These are phyloP conservation scores for Tetradesmus obliquus DNA, from an alignment of 139 green algal genomes.

Conservation along the genomic window DNA sequence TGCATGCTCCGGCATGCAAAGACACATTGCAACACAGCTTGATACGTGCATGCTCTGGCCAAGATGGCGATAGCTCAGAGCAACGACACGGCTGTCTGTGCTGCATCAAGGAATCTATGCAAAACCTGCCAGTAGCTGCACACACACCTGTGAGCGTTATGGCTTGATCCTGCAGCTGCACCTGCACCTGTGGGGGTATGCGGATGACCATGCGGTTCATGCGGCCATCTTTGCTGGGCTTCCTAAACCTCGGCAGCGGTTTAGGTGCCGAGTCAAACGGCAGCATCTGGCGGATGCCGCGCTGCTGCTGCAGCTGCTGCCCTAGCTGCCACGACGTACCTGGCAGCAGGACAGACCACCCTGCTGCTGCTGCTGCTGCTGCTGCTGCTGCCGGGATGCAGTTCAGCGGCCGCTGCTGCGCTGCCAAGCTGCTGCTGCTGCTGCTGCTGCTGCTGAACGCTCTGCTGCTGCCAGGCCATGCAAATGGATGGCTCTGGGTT, in stretches of 20 bases:
- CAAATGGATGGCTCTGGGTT: neutral
- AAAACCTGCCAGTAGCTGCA: too few relatives aligned
- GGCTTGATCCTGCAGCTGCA: neutral
- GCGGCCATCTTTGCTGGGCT: slow-evolving; percentile 18
- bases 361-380: neutral
- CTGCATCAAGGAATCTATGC: too few relatives aligned
- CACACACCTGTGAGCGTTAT: slow-evolving; percentile 18
- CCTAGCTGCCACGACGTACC: neutral
- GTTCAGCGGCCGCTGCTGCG: neutral
- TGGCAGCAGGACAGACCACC: neutral
- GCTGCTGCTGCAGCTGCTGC: slow-evolving; percentile 33
- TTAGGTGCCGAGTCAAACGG: slow-evolving; percentile 18
- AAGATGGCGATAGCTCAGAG: too few relatives aligned
- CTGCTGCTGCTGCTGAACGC: neutral
- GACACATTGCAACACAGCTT: too few relatives aligned
- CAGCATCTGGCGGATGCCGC: slow-evolving; percentile 10
- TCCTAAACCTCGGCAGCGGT: slow-evolving; percentile 26
- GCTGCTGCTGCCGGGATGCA: neutral
- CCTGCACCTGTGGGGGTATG: slow-evolving; percentile 38
- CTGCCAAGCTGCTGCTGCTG: neutral
- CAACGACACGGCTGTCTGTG: too few relatives aligned
- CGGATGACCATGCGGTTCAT: slow-evolving; percentile 47
- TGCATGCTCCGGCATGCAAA: too few relatives aligned
- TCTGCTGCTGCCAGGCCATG: neutral
- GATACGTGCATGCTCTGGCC: too few relatives aligned